Conservation (phyloP, 352 stramenopile species). For the Phytopythium sindhum region DNA sequence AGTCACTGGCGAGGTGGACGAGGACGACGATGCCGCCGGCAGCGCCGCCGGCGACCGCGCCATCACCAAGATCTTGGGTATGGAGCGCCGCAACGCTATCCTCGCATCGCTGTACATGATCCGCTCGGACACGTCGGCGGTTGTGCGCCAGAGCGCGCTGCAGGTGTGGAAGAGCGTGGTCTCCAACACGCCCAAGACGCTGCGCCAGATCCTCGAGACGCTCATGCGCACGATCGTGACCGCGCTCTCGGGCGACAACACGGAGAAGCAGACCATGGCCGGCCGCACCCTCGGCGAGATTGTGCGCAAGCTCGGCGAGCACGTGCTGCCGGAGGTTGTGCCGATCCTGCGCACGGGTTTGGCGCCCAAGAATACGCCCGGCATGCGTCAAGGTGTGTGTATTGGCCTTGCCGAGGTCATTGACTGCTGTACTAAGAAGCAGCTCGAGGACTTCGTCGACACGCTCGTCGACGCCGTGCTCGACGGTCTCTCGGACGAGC, state of each 20-base stretch:
- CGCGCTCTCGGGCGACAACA: conserved; percentile 89
- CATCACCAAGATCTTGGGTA: conserved; percentile 91
- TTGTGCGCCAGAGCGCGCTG: conserved; percentile 96
- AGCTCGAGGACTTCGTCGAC: conserved; percentile 96
- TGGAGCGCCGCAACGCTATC: conserved; percentile 93
- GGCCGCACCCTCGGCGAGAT: conserved; percentile 97
- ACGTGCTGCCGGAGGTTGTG: conserved; percentile 98
- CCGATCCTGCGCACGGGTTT: conserved; percentile 96
- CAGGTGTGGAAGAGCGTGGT: conserved; percentile 99
- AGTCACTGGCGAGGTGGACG: conserved; percentile 60
- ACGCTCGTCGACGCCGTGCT: conserved; percentile 97
- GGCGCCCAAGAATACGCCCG: conserved; percentile 47
- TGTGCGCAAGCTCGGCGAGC: conserved; percentile 98
- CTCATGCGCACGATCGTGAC: conserved; percentile 96
- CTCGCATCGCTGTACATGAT: conserved; percentile 98
- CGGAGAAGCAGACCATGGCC: conserved; percentile 89
- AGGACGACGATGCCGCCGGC: conserved; percentile 82
- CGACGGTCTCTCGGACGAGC: conserved; percentile 96
- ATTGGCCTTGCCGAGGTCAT: conserved; percentile 98
- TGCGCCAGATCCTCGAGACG: conserved; percentile 97
- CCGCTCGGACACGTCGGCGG: conserved; percentile 93
- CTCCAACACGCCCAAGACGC: conserved; percentile 94
- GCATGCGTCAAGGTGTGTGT: conserved; percentile 93
- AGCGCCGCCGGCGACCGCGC: conserved; percentile 80
- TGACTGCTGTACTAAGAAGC: conserved; percentile 94